phyloP scores from a whole-genome alignment of 371 early-diverging fungal genomes.

The Lichtheimia hyalospora region DNA sequence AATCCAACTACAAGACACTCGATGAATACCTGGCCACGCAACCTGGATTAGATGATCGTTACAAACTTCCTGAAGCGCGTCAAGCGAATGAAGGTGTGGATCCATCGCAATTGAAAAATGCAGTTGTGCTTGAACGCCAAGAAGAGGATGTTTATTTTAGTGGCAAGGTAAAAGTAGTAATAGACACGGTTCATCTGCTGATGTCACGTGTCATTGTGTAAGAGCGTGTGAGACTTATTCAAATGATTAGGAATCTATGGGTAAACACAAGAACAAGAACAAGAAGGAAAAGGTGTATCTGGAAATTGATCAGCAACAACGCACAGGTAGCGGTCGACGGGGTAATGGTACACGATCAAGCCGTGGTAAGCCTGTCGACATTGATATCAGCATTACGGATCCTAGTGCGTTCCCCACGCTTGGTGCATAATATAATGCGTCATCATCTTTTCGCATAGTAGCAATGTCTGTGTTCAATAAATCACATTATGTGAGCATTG shows the following conservation, averaged over 20 bases:
- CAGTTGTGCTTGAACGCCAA: constrained; percentile 61
- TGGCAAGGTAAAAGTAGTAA: constrained; percentile 40
- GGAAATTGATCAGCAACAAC: constrained; percentile 18
- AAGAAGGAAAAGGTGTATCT: constrained; percentile 37
- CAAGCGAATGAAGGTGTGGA: constrained; percentile 80
- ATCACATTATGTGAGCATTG: no score
- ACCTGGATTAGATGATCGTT: constrained; percentile 19
- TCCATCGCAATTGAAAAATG: constrained; percentile 73
- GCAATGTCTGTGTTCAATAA: no score
- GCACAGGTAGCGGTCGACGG: constrained; percentile 22
- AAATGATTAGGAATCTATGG: constrained; percentile 3
- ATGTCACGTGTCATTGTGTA: no score
- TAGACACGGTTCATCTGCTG: no score
- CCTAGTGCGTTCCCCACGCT: constrained; percentile 75
- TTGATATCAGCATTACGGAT: constrained; percentile 67
- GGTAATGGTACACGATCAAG: constrained; percentile 22
- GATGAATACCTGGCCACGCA: constrained; percentile 73
- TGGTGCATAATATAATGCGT: constrained; percentile 53
- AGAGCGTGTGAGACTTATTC: no score
- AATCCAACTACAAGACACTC: constrained; percentile 73
- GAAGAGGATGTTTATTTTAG: constrained; percentile 59
- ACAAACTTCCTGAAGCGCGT: constrained; percentile 50
- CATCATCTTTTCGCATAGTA: no score
- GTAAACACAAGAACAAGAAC: constrained; percentile 23
- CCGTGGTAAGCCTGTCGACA: constrained; percentile 33